Conservation (phyloP, 164 flowering plant species). For the Akebia trifoliata region DNA sequence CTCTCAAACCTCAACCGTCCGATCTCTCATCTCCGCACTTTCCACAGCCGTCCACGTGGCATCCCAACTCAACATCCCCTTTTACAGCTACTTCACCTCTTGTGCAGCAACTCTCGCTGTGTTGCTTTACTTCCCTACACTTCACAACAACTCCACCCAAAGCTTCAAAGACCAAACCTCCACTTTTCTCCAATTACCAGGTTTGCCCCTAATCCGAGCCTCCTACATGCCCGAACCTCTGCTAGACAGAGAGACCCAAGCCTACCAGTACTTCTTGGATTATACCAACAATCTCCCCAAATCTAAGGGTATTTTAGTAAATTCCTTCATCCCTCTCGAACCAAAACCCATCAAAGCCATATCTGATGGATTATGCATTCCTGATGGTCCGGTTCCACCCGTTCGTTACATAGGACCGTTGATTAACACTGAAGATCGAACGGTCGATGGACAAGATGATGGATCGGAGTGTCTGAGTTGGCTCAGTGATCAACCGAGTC, state of each 20-base stretch:
- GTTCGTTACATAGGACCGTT: slow-evolving; percentile 24
- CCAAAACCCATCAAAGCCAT: slow-evolving; percentile 15
- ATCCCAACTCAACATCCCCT: slow-evolving; percentile 19
- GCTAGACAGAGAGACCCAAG: slow-evolving; percentile 13
- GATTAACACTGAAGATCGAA: slow-evolving; percentile 13
- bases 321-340: slow-evolving; percentile 28
- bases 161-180: slow-evolving; percentile 12
- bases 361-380: slow-evolving; percentile 3
- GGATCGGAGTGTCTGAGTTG: slow-evolving; percentile 29
- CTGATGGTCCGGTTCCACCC: slow-evolving; percentile 13
- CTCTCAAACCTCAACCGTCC: slow-evolving; percentile 17
- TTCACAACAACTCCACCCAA: not conserved
- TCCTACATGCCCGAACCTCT: slow-evolving; percentile 15
- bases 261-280: slow-evolving; percentile 10
- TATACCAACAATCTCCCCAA: not conserved
- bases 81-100: slow-evolving; percentile 23
- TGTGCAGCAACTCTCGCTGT: slow-evolving; percentile 8
- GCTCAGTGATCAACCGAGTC: slow-evolving; percentile 36
- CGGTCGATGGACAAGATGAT: not conserved
- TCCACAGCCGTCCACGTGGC: slow-evolving; percentile 23
- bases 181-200: slow-evolving; percentile 14
- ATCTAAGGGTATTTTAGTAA: slow-evolving; percentile 25
- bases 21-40: slow-evolving; percentile 28
- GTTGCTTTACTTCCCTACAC: slow-evolving; percentile 17
- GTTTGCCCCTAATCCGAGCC: slow-evolving; percentile 15